Evolutionary conservation across 1,139 yeast species (phyloP).

Genomic region (Pneumocystis sp.): DNA sequence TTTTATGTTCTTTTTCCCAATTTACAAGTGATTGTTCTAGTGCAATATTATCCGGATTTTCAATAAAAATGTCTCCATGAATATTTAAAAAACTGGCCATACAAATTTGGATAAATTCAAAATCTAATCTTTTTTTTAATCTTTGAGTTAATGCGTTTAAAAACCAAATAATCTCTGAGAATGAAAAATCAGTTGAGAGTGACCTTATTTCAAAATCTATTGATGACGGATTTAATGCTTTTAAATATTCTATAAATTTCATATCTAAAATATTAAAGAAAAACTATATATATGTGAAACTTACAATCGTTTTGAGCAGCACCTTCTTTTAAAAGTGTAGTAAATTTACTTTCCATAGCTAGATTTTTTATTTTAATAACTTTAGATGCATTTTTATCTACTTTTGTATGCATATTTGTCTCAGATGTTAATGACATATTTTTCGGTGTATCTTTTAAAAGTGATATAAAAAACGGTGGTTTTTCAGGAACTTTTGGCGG

Average conservation of each 20-base stretch:
- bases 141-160: slow-evolving; percentile 52
- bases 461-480: slow-evolving; percentile 59
- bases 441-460: slow-evolving; percentile 10
- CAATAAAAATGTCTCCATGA: slow-evolving; percentile 69
- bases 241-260: slow-evolving; percentile 40
- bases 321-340: slow-evolving; percentile 46
- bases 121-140: slow-evolving; percentile 41
- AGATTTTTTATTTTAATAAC: background rate
- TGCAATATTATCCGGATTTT: background rate
- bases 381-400: background rate
- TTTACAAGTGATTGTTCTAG: slow-evolving; percentile 29
- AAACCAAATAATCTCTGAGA: slow-evolving; percentile 49
- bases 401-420: background rate
- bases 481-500: slow-evolving; percentile 75
- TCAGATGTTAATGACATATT: slow-evolving; percentile 8
- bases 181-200: slow-evolving; percentile 46
- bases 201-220: slow-evolving; percentile 82
- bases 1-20: slow-evolving; percentile 37
- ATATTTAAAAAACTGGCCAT: slow-evolving; percentile 56
- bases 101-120: slow-evolving; percentile 63
- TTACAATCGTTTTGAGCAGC: slow-evolving; percentile 28
- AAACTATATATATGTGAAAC: background rate
- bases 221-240: slow-evolving; percentile 57
- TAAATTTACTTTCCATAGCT: slow-evolving; percentile 60
- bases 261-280: slow-evolving; percentile 1